A percentile compares a stretch with the other conserved stretches of the same genome.
Conservation (phyloP, 257 asterid species). For the Linderniella brevidens region DNA sequence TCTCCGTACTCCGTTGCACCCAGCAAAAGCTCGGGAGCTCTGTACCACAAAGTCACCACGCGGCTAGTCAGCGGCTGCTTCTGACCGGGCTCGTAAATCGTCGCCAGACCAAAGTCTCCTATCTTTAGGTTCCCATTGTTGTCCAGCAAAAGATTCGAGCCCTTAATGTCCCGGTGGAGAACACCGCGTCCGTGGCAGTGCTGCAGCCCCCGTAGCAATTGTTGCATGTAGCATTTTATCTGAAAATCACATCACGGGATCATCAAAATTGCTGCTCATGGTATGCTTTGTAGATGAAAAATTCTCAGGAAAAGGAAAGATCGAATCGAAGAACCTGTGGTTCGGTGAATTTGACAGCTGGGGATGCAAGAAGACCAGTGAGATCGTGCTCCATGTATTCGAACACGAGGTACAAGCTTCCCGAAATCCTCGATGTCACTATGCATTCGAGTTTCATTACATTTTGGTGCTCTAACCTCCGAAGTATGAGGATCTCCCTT, state of each 20-base stretch:
- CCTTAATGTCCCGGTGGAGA: conserved; percentile 89
- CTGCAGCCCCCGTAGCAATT: conserved; percentile 55
- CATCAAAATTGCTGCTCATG: neutral
- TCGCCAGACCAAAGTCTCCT: conserved; percentile 82
- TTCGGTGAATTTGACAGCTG: conserved; percentile 59
- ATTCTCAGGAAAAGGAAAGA: conserved; percentile 3
- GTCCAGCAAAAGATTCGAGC: conserved; percentile 71
- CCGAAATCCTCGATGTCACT: conserved; percentile 64
- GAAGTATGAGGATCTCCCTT: conserved; percentile 62
- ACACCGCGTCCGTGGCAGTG: conserved; percentile 77
- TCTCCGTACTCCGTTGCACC: conserved; percentile 75
- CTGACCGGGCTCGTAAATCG: conserved; percentile 31
- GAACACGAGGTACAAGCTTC: conserved; percentile 73
- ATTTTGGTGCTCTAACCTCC: conserved; percentile 78
- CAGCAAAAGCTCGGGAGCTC: conserved; percentile 85
- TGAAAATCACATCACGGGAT: conserved; percentile 12
- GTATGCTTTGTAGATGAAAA: neutral
- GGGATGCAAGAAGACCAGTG: conserved; percentile 65
- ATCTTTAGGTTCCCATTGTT: conserved; percentile 55
- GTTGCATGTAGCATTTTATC: conserved; percentile 81
- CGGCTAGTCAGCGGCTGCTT: conserved; percentile 71
- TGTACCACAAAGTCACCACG: conserved; percentile 89
- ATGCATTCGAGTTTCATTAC: conserved; percentile 81
- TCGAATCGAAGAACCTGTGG: conserved; percentile 36
- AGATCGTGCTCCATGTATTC: conserved; percentile 98